Conservation (phyloP, 768 basidiomycete species). For the Naganishia onofrii region DNA sequence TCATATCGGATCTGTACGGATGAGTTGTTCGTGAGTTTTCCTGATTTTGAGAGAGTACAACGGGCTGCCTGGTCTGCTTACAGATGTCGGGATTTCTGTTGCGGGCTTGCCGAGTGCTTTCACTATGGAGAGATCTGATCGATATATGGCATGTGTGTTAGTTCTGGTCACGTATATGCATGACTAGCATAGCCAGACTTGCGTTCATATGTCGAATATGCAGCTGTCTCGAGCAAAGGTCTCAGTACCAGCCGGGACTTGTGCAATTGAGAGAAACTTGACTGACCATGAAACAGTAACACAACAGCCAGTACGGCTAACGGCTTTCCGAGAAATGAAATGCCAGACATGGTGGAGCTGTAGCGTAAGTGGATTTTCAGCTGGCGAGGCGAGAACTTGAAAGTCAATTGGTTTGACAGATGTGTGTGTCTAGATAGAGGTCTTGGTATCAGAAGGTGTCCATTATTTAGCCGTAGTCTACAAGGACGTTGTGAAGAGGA, state of each 20-base stretch:
- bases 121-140: constrained; percentile 46
- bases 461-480: no score
- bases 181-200: constrained; percentile 12
- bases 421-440: neutral
- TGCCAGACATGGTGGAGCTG: neutral
- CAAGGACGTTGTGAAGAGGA: neutral
- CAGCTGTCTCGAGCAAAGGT: constrained; percentile 37
- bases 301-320: constrained; percentile 6
- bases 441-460: no score
- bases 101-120: constrained; percentile 43
- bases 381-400: neutral
- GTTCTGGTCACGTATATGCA: neutral
- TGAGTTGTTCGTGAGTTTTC: constrained; percentile 2
- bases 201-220: constrained; percentile 51
- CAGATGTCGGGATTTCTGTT: constrained; percentile 40
- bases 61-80: constrained; percentile 28
- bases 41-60: no score
- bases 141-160: neutral
- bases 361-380: neutral
- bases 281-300: constrained; percentile 9
- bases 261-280: neutral
- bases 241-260: neutral
- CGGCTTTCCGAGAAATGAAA: constrained; percentile 8
- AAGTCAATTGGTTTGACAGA: neutral
- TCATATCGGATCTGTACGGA: constrained; percentile 44